Conservation (phyloP, 2,329 filamentous ascomycete species). For the Zymoseptoria brevis region DNA sequence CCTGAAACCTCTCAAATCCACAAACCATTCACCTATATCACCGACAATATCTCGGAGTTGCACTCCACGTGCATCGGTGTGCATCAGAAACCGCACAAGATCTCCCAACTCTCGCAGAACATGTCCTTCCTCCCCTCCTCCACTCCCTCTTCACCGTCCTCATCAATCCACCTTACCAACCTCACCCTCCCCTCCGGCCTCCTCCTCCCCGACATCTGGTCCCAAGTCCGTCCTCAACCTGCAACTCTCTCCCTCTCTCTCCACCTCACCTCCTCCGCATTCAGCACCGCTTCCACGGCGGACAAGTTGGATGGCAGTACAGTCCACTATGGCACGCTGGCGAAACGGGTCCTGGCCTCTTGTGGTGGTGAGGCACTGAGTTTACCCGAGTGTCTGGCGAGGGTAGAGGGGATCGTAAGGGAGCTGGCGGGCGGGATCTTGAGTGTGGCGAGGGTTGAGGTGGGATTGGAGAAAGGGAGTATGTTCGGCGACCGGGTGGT, state of each 20-base stretch:
- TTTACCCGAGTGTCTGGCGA: neutral
- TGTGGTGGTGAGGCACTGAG: slow-evolving; percentile 17
- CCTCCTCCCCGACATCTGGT: slow-evolving; percentile 61
- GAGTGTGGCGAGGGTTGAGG: slow-evolving; percentile 14
- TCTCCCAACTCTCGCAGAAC: neutral
- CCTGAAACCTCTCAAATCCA: neutral
- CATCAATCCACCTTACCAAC: slow-evolving; percentile 51
- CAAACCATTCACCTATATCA: neutral
- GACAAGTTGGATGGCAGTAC: slow-evolving; percentile 62
- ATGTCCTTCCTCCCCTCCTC: neutral
- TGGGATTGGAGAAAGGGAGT: slow-evolving; percentile 60
- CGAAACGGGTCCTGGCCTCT: slow-evolving; percentile 48
- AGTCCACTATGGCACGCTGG: slow-evolving; percentile 65
- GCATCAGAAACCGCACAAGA: no score
- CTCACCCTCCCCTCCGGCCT: slow-evolving; percentile 49
- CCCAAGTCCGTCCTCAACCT: slow-evolving; percentile 55
- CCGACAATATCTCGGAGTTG: no score
- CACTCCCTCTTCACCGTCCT: neutral
- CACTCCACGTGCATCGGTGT: no score
- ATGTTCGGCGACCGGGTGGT: slow-evolving; percentile 53
- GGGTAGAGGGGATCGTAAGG: slow-evolving; percentile 13
- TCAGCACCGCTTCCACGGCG: slow-evolving; percentile 48
- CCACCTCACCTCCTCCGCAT: slow-evolving; percentile 44
- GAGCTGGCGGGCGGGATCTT: slow-evolving; percentile 18
- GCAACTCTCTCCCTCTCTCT: slow-evolving; percentile 54